phyloP scores from a whole-genome alignment of 2,329 filamentous ascomycete species.

The Alternaria gansuensis region DNA sequence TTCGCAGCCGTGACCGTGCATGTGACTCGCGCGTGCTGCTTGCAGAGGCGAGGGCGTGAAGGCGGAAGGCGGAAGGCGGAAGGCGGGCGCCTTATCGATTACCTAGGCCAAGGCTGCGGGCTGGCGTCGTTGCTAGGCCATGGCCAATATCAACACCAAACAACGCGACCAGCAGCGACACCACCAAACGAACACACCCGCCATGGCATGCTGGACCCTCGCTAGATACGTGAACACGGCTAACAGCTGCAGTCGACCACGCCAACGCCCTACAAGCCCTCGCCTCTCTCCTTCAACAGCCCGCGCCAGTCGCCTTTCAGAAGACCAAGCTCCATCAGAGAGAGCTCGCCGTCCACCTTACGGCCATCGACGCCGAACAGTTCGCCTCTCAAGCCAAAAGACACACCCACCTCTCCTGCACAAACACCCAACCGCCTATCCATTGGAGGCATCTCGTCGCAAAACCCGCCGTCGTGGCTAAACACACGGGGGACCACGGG shows the following conservation, averaged over 20 bases:
- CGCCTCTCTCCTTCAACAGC: constrained; percentile 57
- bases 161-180: constrained; percentile 10
- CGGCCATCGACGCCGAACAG: constrained; percentile 52
- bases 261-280: constrained; percentile 53
- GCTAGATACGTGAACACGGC: not conserved
- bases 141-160: constrained; percentile 12
- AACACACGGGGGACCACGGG: constrained; percentile 43
- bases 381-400: constrained; percentile 53
- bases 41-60: constrained; percentile 1
- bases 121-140: constrained; percentile 13
- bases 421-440: constrained; percentile 44
- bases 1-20: not conserved
- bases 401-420: constrained; percentile 39
- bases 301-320: constrained; percentile 57
- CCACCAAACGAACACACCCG: not conserved
- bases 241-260: constrained; percentile 41
- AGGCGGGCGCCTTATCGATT: constrained; percentile 15
- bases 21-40: constrained; percentile 4
- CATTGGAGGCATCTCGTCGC: constrained; percentile 47
- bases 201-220: constrained; percentile 16
- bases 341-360: constrained; percentile 53
- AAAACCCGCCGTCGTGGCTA: constrained; percentile 49
- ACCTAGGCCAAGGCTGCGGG: not conserved
- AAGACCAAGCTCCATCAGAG: constrained; percentile 53
- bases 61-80: no score